phyloP scores from a whole-genome alignment of 2,329 filamentous ascomycete species.

The Teratosphaeria epicoccoides region DNA sequence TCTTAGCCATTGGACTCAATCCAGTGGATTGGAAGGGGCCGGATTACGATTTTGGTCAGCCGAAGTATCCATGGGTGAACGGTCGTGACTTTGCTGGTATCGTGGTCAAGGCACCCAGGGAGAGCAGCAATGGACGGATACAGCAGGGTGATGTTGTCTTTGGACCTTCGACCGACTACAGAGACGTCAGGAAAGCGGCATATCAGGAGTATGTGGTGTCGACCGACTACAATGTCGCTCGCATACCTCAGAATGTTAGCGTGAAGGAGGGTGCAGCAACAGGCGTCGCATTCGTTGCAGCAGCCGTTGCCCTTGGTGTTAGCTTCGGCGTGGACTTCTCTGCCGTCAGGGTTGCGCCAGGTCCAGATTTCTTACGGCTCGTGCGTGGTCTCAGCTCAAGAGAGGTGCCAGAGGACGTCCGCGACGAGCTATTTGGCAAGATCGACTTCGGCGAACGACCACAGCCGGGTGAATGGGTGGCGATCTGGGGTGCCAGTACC shows the following conservation, averaged over 20 bases:
- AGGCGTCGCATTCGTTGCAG: conserved; percentile 62
- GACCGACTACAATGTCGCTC: conserved; percentile 53
- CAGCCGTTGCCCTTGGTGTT: conserved; percentile 55
- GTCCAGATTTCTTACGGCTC: conserved; percentile 49
- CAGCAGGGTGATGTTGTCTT: conserved; percentile 47
- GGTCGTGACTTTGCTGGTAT: conserved; percentile 60
- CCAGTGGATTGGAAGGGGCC: conserved; percentile 66
- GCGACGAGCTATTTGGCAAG: conserved; percentile 50
- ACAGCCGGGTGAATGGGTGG: conserved; percentile 55
- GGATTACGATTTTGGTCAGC: conserved; percentile 61
- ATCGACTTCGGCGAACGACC: conserved; percentile 45
- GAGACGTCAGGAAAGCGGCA: conserved; percentile 59
- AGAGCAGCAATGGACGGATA: conserved; percentile 36
- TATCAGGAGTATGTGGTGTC: conserved; percentile 61
- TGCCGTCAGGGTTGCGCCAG: conserved; percentile 29
- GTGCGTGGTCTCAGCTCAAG: conserved; percentile 39
- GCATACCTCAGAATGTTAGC: conserved; percentile 45
- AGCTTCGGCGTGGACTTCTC: conserved; percentile 60
- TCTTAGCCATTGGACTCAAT: conserved; percentile 58
- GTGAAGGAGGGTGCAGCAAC: conserved; percentile 50
- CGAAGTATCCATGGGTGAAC: conserved; percentile 56
- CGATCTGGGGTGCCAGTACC: conserved; percentile 66
- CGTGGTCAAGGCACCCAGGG: conserved; percentile 41
- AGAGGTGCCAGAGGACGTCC: conserved; percentile 49
- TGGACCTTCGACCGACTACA: conserved; percentile 64